phyloP scores from a whole-genome alignment of 1,139 yeast species.

The Protomyces gravidus region DNA sequence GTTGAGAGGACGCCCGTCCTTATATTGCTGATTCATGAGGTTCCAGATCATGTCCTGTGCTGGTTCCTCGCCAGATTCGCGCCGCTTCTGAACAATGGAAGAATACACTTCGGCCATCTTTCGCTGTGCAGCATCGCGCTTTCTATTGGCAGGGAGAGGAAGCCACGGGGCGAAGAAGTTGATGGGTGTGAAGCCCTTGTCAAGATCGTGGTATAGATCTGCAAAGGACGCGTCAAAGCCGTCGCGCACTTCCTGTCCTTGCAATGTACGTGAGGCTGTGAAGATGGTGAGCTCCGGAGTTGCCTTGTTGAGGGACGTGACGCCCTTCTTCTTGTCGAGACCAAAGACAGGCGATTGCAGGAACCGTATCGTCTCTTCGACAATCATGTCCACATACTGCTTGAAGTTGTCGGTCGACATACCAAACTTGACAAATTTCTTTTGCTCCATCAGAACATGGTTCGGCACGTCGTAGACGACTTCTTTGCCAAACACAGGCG shows the following conservation, averaged over 20 bases:
- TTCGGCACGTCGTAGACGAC: constrained; percentile 97
- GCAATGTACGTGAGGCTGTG: constrained; percentile 85
- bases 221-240: constrained; percentile 83
- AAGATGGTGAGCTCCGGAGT: constrained; percentile 96
- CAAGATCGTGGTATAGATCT: constrained; percentile 78
- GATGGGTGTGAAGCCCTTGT: constrained; percentile 93
- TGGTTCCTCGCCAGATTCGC: constrained; percentile 61
- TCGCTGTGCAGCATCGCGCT: constrained; percentile 82
- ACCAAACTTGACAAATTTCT: constrained; percentile 90
- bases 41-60: constrained; percentile 87
- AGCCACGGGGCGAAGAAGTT: constrained; percentile 92
- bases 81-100: constrained; percentile 69
- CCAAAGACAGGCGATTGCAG: constrained; percentile 51
- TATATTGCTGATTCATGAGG: constrained; percentile 75
- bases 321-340: constrained; percentile 47
- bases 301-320: constrained; percentile 67
- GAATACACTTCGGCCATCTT: constrained; percentile 75
- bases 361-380: constrained; percentile 68
- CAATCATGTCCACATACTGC: constrained; percentile 80
- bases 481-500: constrained; percentile 96
- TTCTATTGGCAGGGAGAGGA: constrained; percentile 80
- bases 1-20: constrained; percentile 89
- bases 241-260: constrained; percentile 87
- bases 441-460: constrained; percentile 91
- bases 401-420: constrained; percentile 80